Conservation (phyloP, 352 stramenopile genomes). For the Phytopythium delawarense region DNA sequence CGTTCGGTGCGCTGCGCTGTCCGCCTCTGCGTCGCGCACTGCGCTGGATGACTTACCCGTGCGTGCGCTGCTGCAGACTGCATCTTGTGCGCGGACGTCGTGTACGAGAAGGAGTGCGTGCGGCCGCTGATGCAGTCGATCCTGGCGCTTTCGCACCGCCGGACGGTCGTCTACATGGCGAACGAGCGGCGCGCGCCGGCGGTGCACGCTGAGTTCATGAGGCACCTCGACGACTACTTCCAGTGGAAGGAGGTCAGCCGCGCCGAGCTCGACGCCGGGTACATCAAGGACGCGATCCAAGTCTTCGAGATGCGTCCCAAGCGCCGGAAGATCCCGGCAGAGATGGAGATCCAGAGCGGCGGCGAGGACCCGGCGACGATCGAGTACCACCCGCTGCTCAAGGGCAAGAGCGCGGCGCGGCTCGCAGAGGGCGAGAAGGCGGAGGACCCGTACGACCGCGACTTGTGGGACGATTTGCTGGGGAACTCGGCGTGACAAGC, state of each 20-base stretch:
- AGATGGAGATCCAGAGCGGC: slow-evolving; percentile 56
- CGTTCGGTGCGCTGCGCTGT: slow-evolving; percentile 30
- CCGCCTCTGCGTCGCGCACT: background rate
- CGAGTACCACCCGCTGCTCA: slow-evolving; percentile 46
- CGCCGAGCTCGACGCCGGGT: slow-evolving; percentile 52
- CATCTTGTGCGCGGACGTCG: slow-evolving; percentile 74
- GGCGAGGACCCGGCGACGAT: slow-evolving; percentile 19
- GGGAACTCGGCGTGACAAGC: slow-evolving; percentile 13
- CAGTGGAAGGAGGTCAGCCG: slow-evolving; percentile 63
- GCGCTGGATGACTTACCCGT: background rate
- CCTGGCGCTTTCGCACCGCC: slow-evolving; percentile 67
- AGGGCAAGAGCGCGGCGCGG: slow-evolving; percentile 9
- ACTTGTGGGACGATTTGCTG: slow-evolving; percentile 68
- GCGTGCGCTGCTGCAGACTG: slow-evolving; percentile 32
- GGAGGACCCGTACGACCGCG: slow-evolving; percentile 54
- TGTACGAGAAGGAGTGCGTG: slow-evolving; percentile 79
- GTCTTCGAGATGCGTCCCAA: slow-evolving; percentile 76
- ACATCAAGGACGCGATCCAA: slow-evolving; percentile 74
- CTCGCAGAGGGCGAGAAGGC: slow-evolving; percentile 2
- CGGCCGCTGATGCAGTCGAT: slow-evolving; percentile 76
- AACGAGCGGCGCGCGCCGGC: slow-evolving; percentile 66
- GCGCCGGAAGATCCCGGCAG: slow-evolving; percentile 62
- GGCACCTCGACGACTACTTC: slow-evolving; percentile 65
- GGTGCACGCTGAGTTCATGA: slow-evolving; percentile 54
- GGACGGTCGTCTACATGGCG: slow-evolving; percentile 72